Evolutionary conservation across 169 alveolate species (phyloP), one percentile per base, ranked within the genome.

Genomic region (Besnoitia besnoiti): DNA sequence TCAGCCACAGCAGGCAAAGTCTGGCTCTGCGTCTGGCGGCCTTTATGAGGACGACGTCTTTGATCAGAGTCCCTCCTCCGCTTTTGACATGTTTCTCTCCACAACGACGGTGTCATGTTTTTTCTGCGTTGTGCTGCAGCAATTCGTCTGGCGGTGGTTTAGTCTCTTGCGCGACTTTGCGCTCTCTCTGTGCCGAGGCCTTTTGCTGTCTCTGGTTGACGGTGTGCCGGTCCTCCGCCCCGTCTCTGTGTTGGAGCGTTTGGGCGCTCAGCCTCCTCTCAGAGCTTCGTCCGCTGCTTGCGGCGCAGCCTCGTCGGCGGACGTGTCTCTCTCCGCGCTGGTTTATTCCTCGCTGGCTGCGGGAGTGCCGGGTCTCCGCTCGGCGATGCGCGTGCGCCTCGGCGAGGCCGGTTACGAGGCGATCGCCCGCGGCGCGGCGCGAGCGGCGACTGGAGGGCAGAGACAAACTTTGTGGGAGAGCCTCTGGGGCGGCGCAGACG

Each of bases 101-200:
- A 3, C 67, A 55, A 0, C 27, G 33, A 21, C 1, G 30, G 67
- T 16, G 12, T 3, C 67, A 19, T 1, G 33, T 1, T 55, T 55
- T 55, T 55, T 16, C 67, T 67, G 80, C 42, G 39, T 42, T 67
- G 40, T 35, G 12, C 24, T 35, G 14, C 80, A 67, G 80, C 80
- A 35, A 30, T n/a, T 67, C 44, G 80, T 67, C 44, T 67, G 80
- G 80, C 40, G 80, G n/a, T 67, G 80, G 80, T 35, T 67, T 24
- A 1, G 44, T 30, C 80, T 33, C 44, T 24, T 35, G 44, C 3
- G 4, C 44, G 44, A 30, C 24, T 35, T 67, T 16, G 40, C 42
- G 12, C 42, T 67, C 42, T 67, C 42, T n/a, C 39, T n/a, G 12
- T 14, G 12, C 44, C 39, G n/a, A 19, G 24, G 80, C 67, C 24